phyloP scores from a whole-genome alignment of 129 eudicot genomes.

The Silybum marianum region DNA sequence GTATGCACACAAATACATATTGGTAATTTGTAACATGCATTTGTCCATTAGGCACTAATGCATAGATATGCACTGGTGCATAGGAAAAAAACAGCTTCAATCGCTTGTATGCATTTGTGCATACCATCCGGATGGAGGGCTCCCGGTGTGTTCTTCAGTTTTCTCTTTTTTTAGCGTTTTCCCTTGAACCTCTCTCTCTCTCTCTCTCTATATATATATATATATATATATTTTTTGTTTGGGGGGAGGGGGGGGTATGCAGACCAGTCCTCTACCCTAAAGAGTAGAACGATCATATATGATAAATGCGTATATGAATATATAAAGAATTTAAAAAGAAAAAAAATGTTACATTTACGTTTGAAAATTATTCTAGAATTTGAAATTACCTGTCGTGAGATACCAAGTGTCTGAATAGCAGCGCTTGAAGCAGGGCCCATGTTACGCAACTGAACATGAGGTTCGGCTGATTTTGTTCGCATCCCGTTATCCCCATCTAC shows the following conservation, averaged over 20 bases:
- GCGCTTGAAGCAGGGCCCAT: conserved; percentile 61
- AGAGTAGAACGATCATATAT: neutral
- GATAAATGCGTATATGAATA: neutral
- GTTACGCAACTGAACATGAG: conserved; percentile 45
- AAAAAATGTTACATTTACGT: neutral
- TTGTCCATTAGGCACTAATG: too few relatives aligned
- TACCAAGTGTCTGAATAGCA: conserved; percentile 74
- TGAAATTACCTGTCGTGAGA: conserved; percentile 52
- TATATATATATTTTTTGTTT: too few relatives aligned
- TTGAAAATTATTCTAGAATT: conserved; percentile 17
- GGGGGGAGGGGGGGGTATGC: neutral
- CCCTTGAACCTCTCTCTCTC: too few relatives aligned
- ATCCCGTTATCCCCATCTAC: conserved; percentile 43
- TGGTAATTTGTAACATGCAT: too few relatives aligned
- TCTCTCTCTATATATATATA: too few relatives aligned
- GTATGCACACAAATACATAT: too few relatives aligned
- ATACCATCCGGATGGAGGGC: too few relatives aligned
- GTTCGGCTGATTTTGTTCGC: conserved; percentile 53
- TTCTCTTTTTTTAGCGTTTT: too few relatives aligned
- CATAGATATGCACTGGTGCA: too few relatives aligned
- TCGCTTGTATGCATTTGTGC: too few relatives aligned
- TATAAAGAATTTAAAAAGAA: neutral
- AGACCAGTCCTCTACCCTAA: neutral
- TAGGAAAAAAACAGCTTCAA: too few relatives aligned
- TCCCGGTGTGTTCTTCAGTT: too few relatives aligned